These are phyloP conservation scores for Penicillium sp. DNA, from an alignment of 2,329 filamentous ascomycete genomes.

Conservation along the genomic window DNA sequence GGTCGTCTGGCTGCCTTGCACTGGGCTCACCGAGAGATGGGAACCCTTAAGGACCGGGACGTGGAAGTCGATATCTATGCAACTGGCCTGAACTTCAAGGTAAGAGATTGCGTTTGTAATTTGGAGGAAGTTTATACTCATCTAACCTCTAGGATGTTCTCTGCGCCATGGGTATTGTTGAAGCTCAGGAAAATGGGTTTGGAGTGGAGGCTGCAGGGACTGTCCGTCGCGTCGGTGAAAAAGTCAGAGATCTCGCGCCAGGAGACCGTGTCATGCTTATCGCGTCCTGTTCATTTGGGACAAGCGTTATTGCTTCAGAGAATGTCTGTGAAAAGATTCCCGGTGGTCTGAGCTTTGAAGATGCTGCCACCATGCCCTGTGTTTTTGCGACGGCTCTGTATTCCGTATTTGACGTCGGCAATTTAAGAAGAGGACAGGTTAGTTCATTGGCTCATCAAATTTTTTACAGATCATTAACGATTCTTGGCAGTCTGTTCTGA, in stretches of 20 bases:
- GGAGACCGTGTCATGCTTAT: conserved; percentile 32
- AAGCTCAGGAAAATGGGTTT: conserved; percentile 11
- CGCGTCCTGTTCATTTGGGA: conserved; percentile 10
- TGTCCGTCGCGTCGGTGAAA: conserved; percentile 23
- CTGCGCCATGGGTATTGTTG: conserved; percentile 17
- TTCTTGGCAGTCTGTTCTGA: conserved; percentile 26
- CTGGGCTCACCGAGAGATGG: conserved; percentile 19
- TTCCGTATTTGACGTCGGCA: conserved; percentile 27
- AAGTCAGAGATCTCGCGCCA: conserved; percentile 17
- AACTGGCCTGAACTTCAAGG: conserved; percentile 32
- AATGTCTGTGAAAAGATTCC: conserved; percentile 21
- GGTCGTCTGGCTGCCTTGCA: conserved; percentile 26
- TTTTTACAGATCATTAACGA: not conserved
- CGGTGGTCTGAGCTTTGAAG: conserved; percentile 16
- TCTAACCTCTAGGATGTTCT: conserved; percentile 19
- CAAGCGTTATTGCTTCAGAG: conserved; percentile 13
- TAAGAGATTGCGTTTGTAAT: conserved; percentile 4
- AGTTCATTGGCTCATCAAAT: not conserved
- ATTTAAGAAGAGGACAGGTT: conserved; percentile 27
- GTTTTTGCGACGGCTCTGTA: conserved; percentile 27
- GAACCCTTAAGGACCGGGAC: conserved; percentile 15
- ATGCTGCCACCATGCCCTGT: conserved; percentile 23
- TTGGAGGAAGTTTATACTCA: not conserved
- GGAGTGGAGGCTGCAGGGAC: conserved; percentile 30
- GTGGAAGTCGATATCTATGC: conserved; percentile 28